A percentile compares a stretch with the other conserved stretches of the same genome.
These are phyloP conservation scores for Debaryomyces maramus DNA, from an alignment of 805 yeast genomes.

Conservation along the genomic window DNA sequence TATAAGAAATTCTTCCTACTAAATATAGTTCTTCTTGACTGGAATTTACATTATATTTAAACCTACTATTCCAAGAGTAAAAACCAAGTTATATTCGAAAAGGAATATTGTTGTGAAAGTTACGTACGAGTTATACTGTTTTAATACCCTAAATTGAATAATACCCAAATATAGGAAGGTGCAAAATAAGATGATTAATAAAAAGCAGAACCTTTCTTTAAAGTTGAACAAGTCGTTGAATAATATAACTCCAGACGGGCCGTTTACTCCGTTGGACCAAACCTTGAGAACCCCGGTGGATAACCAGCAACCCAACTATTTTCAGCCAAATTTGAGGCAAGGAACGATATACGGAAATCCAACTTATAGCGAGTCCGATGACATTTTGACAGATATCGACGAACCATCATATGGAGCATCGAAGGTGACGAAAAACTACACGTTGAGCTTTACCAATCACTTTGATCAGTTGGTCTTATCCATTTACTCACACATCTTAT, in stretches of 20 bases:
- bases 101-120: too few species aligned
- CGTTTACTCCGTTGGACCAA: constrained; percentile 48
- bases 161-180: too few species aligned
- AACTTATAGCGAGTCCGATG: constrained; percentile 41
- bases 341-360: constrained; percentile 29
- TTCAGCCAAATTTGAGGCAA: constrained; percentile 10
- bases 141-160: too few species aligned
- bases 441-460: constrained; percentile 33
- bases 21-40: too few species aligned
- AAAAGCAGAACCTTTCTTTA: constrained; percentile 32
- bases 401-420: constrained; percentile 19
- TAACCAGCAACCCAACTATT: constrained; percentile 16
- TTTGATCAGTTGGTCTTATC: constrained; percentile 40
- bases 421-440: constrained; percentile 28
- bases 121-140: too few species aligned
- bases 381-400: constrained; percentile 41
- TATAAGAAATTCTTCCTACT: background rate
- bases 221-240: constrained; percentile 33
- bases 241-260: constrained; percentile 25
- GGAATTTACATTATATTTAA: too few species aligned
- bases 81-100: too few species aligned
- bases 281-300: constrained; percentile 42
- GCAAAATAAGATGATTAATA: constrained; percentile 27
- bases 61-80: too few species aligned
- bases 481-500: constrained; percentile 33